phyloP scores from a whole-genome alignment of 1,284 basidiomycete genomes.

The Meira nashicola region DNA sequence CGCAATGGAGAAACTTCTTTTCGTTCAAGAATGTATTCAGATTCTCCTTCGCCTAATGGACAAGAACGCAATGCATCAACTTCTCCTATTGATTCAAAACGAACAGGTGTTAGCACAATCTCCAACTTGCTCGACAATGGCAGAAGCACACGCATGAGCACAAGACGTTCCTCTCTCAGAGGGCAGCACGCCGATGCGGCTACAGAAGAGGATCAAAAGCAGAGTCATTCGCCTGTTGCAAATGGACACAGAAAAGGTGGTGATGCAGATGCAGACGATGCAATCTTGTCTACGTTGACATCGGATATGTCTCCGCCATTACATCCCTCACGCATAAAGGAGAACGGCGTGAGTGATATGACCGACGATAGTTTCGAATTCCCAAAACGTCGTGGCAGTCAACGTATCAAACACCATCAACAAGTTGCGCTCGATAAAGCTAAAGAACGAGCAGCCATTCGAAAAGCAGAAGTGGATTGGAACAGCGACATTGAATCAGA shows the following conservation, averaged over 20 bases:
- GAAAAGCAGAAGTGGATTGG: conserved; percentile 18
- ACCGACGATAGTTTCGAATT: not conserved
- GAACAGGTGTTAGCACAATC: conserved; percentile 5
- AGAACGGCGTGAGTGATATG: no score
- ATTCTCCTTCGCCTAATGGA: conserved; percentile 12
- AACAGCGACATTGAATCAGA: conserved; percentile 47
- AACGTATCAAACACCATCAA: not conserved
- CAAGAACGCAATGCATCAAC: not conserved
- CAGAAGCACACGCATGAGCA: conserved; percentile 2
- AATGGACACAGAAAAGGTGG: no score
- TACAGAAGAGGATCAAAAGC: no score
- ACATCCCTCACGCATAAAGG: no score
- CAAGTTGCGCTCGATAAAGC: not conserved
- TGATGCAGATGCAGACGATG: no score
- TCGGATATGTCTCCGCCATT: no score
- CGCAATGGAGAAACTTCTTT: not conserved
- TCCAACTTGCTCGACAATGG: conserved; percentile 12
- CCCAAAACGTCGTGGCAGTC: not conserved
- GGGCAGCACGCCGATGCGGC: no score
- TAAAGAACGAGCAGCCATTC: not conserved
- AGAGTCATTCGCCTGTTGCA: no score
- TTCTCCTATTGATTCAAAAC: not conserved
- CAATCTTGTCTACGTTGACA: no score
- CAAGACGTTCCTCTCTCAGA: not conserved
- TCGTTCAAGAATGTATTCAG: conserved; percentile 21